Percentiles rank a stretch among this genome's conserved stretches.
These are phyloP conservation scores for Gaertneriomyces sp. DNA, from an alignment of 192 early-diverging fungal species.

Conservation along the genomic window DNA sequence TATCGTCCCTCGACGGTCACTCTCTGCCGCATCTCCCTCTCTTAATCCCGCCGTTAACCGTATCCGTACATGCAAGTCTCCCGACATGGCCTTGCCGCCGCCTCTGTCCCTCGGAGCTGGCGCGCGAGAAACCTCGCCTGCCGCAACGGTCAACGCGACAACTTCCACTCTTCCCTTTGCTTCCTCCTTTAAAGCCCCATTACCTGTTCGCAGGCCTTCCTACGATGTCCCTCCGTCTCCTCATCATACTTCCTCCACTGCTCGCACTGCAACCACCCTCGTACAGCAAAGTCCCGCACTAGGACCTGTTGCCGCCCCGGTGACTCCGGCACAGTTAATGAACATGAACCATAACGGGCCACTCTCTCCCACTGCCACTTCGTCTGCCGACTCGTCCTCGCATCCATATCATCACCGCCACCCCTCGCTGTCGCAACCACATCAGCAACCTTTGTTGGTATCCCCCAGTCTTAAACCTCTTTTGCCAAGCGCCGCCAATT, in stretches of 20 bases:
- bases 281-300: conserved; percentile 6
- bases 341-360: conserved; percentile 39
- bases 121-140: not conserved
- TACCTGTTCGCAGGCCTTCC: too few species aligned
- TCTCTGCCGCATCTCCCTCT: conserved; percentile 11
- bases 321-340: conserved; percentile 68
- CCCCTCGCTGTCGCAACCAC: conserved; percentile 7
- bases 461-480: conserved; percentile 42
- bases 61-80: conserved; percentile 17
- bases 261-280: conserved; percentile 10
- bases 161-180: not conserved
- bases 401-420: too few species aligned
- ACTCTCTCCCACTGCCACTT: conserved; percentile 21
- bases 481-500: conserved; percentile 32
- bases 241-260: not conserved
- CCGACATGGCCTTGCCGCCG: conserved; percentile 3
- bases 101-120: not conserved
- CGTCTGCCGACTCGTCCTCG: too few species aligned
- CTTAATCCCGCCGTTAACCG: conserved; percentile 2
- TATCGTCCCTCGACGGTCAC: conserved; percentile 25
- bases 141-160: not conserved
- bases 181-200: too few species aligned
- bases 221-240: not conserved
- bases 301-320: conserved; percentile 31
- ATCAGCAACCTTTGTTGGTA: conserved; percentile 8